Evolutionary conservation across 345 rosid species (phyloP), one percentile per base, ranked within the genome.

Genomic region (Heritiera littoralis): DNA sequence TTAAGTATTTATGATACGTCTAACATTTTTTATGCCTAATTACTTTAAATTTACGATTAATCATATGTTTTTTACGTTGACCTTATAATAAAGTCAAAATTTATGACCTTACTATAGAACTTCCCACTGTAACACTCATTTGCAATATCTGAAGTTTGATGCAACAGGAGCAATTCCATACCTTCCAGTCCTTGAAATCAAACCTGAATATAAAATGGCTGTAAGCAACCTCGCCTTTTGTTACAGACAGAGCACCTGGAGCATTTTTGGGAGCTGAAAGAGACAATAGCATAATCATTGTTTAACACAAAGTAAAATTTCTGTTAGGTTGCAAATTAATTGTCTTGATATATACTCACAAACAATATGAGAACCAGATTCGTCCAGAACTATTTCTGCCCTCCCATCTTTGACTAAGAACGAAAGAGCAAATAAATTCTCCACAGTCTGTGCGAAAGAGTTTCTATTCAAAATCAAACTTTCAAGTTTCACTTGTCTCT

Each of bases 101-200:
- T n/a, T n/a, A n/a, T n/a, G n/a, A n/a, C n/a, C n/a, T n/a, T n/a
- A n/a, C n/a, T n/a, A n/a, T n/a, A n/a, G n/a, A n/a, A n/a, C n/a
- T n/a, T n/a, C n/a, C n/a, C n/a, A 28, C 11, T 9, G 8, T 17
- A 61, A 6, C 17, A 30, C 59, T 6, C 17, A 23, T 52, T 63
- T 48, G 71, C 48, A 17, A 46, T 14, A 76, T 59, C 41, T 41
- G 0, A 23, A 76, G 11, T 66, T 13, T 17, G 75, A 51, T 20
- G 28, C 35, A 59, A 78, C 14, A 8, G 9, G 72, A 17, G 65
- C 67, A 51, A 15, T 64, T 56, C 9, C 72, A 14, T 87, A 91
- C 98, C 97, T 96, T 87, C 99, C 99, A 94, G 78, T 96, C 98
- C 85, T 83, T 88, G 81, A 85, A 94, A 79, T 94, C 98, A 58